Conservation (phyloP, 768 basidiomycete genomes). For the Suillus lakei region DNA sequence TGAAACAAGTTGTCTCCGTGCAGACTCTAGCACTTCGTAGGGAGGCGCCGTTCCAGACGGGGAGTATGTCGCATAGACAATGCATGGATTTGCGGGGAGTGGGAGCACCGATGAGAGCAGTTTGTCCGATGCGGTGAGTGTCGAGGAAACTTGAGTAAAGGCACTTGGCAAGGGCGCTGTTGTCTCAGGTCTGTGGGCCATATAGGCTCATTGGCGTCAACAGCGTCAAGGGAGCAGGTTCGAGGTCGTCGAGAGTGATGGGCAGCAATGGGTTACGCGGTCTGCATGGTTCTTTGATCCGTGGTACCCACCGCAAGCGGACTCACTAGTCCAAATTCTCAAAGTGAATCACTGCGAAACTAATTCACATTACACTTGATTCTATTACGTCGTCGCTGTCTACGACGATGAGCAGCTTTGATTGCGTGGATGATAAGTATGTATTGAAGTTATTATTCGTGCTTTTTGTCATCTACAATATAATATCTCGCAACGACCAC, state of each 20-base stretch:
- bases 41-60: constrained; percentile 31
- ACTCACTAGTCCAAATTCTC: background rate
- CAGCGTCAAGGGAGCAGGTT: background rate
- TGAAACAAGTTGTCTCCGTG: constrained; percentile 52
- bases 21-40: constrained; percentile 56
- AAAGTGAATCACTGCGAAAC: background rate
- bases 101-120: constrained; percentile 53
- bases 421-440: background rate
- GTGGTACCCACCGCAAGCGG: constrained; percentile 1
- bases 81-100: constrained; percentile 46
- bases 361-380: background rate
- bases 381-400: background rate
- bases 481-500: background rate
- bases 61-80: constrained; percentile 52
- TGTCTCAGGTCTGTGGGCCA: constrained; percentile 34
- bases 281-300: constrained; percentile 2
- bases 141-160: constrained; percentile 29
- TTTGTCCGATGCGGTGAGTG: constrained; percentile 41
- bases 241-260: constrained; percentile 4
- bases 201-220: constrained; percentile 17
- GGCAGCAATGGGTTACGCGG: constrained; percentile 4
- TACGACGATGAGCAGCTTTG: background rate
- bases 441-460: background rate
- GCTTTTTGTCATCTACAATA: background rate
- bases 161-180: constrained; percentile 19